These are phyloP conservation scores for Sanghuangporus weigelae DNA, from an alignment of 1,284 basidiomycete genomes.

Conservation along the genomic window DNA sequence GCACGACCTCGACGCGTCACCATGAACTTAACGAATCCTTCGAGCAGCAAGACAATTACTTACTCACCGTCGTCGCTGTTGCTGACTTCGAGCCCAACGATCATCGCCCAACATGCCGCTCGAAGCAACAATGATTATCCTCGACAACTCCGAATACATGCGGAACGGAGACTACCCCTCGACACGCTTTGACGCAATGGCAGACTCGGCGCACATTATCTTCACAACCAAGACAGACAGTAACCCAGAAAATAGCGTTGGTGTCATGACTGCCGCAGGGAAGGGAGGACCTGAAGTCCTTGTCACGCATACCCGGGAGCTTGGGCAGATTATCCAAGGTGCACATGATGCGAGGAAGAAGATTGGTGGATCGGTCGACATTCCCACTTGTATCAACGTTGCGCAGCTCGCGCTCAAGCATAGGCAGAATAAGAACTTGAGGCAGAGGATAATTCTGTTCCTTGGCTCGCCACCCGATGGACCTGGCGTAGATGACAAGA, in stretches of 20 bases:
- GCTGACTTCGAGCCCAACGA: not conserved
- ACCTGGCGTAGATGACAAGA: constrained; percentile 64
- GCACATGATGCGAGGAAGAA: constrained; percentile 65
- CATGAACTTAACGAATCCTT: not conserved
- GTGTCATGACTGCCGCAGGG: constrained; percentile 96
- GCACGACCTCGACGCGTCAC: constrained; percentile 14
- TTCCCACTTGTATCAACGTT: constrained; percentile 87
- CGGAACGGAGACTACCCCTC: constrained; percentile 94
- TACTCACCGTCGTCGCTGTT: not conserved
- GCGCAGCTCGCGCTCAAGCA: constrained; percentile 97
- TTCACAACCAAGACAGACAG: constrained; percentile 93
- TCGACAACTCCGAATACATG: constrained; percentile 96
- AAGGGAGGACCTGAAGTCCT: constrained; percentile 87
- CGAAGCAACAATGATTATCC: constrained; percentile 90
- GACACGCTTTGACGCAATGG: constrained; percentile 84
- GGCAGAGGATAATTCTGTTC: constrained; percentile 93
- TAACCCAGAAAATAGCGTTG: constrained; percentile 97
- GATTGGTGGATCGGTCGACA: constrained; percentile 78
- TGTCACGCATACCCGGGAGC: constrained; percentile 91
- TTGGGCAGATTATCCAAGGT: constrained; percentile 86
- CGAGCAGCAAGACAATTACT: not conserved
- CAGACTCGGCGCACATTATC: constrained; percentile 87
- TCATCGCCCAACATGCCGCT: constrained; percentile 62
- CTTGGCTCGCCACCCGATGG: constrained; percentile 82
- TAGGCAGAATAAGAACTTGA: constrained; percentile 96